A percentile compares a stretch with the other conserved stretches of the same genome.
phyloP scores from a whole-genome alignment of 108 stramenopile species.

The Cyclotella distinguenda region DNA sequence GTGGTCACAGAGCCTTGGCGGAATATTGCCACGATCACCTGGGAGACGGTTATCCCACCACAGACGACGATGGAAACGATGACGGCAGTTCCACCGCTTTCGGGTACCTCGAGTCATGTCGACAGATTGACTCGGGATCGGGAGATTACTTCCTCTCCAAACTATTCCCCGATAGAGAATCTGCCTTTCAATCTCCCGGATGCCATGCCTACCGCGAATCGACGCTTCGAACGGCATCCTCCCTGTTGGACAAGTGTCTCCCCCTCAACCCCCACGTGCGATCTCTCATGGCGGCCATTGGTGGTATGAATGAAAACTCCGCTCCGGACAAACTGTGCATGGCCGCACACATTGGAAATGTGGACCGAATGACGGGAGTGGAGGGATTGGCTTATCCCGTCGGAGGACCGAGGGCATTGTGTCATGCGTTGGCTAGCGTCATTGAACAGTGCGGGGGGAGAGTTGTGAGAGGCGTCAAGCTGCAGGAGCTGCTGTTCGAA shows the following conservation, averaged over 20 bases:
- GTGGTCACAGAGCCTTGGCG: slow-evolving; percentile 49
- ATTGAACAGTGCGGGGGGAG: slow-evolving; percentile 80
- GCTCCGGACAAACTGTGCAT: slow-evolving; percentile 78
- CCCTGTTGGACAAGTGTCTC: slow-evolving; percentile 72
- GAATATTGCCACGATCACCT: slow-evolving; percentile 67
- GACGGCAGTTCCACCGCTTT: slow-evolving; percentile 57
- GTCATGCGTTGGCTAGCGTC: slow-evolving; percentile 75
- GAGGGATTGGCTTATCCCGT: slow-evolving; percentile 87
- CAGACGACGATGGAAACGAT: slow-evolving; percentile 49
- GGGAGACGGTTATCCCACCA: slow-evolving; percentile 74
- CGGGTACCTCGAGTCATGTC: slow-evolving; percentile 59
- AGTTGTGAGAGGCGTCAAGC: slow-evolving; percentile 57
- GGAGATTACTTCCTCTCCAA: slow-evolving; percentile 74
- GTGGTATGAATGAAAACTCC: slow-evolving; percentile 78
- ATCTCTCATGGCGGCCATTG: slow-evolving; percentile 82
- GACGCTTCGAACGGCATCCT: slow-evolving; percentile 61
- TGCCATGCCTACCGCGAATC: slow-evolving; percentile 58
- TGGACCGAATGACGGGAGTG: slow-evolving; percentile 59
- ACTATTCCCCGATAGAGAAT: slow-evolving; percentile 47
- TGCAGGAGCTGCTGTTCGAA: slow-evolving; percentile 68
- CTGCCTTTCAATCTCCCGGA: slow-evolving; percentile 16
- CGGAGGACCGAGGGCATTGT: slow-evolving; percentile 81
- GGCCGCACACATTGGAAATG: slow-evolving; percentile 81
- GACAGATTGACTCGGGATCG: slow-evolving; percentile 61
- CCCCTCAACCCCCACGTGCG: slow-evolving; percentile 76